phyloP scores from a whole-genome alignment of 306 rosid genomes.

The Dryas drummondii region DNA sequence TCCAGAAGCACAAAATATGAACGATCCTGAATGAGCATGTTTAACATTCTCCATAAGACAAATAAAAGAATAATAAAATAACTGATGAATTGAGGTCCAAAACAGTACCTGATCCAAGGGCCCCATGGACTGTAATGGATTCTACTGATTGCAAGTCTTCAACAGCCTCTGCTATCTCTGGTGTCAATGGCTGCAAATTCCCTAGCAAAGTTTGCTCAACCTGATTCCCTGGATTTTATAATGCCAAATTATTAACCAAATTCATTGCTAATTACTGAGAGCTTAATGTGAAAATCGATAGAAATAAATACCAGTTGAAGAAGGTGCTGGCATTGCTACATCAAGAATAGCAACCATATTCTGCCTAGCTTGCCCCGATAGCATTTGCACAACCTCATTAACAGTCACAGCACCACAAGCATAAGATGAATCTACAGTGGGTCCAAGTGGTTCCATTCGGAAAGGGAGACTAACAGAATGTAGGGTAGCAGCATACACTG shows the following conservation, averaged over 20 bases:
- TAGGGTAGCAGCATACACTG: constrained; percentile 77
- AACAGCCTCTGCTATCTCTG: constrained; percentile 52
- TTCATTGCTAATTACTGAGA: constrained; percentile 11
- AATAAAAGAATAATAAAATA: not conserved
- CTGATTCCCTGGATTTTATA: constrained; percentile 49
- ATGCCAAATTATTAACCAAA: constrained; percentile 34
- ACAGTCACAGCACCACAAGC: constrained; percentile 69
- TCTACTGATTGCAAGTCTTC: constrained; percentile 66
- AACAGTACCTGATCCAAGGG: constrained; percentile 65
- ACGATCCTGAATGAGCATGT: not conserved
- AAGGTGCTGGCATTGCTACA: constrained; percentile 83
- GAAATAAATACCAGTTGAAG: constrained; percentile 54
- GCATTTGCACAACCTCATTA: constrained; percentile 63
- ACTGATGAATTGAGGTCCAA: not conserved
- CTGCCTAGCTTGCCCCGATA: constrained; percentile 71
- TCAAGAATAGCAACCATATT: constrained; percentile 78
- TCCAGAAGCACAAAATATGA: not conserved
- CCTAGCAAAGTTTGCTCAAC: constrained; percentile 42
- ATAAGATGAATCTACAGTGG: constrained; percentile 48
- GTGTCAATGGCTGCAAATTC: constrained; percentile 68
- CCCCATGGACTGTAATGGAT: constrained; percentile 65
- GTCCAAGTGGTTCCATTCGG: constrained; percentile 70
- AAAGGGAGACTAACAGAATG: constrained; percentile 82
- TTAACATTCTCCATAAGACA: not conserved
- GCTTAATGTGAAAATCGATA: constrained; percentile 10